phyloP scores from a whole-genome alignment of 2,329 filamentous ascomycete genomes.

The Geosmithia flava region DNA sequence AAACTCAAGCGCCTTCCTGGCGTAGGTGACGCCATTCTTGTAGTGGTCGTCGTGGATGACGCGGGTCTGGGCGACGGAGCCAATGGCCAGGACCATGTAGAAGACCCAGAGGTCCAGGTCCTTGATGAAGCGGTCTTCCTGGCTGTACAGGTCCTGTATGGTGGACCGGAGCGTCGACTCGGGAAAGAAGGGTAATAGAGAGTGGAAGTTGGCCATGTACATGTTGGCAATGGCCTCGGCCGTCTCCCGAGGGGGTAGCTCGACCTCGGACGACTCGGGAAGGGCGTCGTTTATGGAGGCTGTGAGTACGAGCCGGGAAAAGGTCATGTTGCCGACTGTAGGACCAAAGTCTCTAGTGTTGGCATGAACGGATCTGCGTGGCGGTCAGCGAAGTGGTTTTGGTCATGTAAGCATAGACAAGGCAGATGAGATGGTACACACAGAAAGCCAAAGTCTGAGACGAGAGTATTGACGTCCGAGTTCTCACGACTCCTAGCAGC shows the following conservation, averaged over 20 bases:
- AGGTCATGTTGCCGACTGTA: constrained; percentile 80
- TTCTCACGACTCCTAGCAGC: constrained; percentile 58
- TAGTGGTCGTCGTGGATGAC: constrained; percentile 54
- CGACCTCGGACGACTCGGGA: constrained; percentile 45
- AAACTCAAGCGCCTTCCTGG: constrained; percentile 56
- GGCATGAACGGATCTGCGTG: constrained; percentile 71
- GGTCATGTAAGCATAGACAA: too few species aligned
- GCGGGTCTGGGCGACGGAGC: constrained; percentile 61
- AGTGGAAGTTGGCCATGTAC: constrained; percentile 74
- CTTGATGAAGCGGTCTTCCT: constrained; percentile 47
- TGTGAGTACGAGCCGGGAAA: constrained; percentile 78
- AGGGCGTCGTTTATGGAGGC: constrained; percentile 64
- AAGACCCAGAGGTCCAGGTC: constrained; percentile 74
- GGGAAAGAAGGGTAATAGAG: constrained; percentile 70
- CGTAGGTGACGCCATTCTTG: constrained; percentile 40
- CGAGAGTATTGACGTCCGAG: constrained; percentile 78
- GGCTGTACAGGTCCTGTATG: constrained; percentile 70
- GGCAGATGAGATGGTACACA: constrained; percentile 28
- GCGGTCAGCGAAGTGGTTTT: neutral
- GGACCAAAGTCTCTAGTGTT: constrained; percentile 90
- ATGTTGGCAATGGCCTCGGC: constrained; percentile 63
- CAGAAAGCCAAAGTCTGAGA: constrained; percentile 89
- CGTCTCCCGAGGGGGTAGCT: constrained; percentile 59
- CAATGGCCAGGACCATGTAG: constrained; percentile 81
- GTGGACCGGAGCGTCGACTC: constrained; percentile 68